A percentile compares a stretch with the other conserved stretches of the same genome.
Evolutionary conservation across 2,329 filamentous ascomycete species (phyloP).

Genomic region (Diaporthe humulicola): DNA sequence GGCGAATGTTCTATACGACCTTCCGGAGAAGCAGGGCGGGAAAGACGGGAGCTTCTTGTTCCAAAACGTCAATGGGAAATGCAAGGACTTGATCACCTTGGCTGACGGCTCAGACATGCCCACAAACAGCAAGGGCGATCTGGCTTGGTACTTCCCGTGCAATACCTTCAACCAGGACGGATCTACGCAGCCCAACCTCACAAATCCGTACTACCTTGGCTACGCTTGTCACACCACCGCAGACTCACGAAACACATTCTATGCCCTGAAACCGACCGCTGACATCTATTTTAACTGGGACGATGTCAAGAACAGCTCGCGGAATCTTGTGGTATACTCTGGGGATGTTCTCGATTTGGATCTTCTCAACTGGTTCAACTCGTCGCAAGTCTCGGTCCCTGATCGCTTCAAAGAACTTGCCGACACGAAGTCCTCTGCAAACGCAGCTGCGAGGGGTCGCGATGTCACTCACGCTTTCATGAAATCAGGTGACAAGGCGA

Average conservation of each 20-base stretch:
- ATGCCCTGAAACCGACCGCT: slow-evolving; percentile 76
- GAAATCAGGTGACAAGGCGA: slow-evolving; percentile 80
- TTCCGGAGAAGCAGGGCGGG: slow-evolving; percentile 86
- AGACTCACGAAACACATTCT: slow-evolving; percentile 79
- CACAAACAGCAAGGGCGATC: slow-evolving; percentile 76
- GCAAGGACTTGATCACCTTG: slow-evolving; percentile 88
- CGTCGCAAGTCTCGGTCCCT: slow-evolving; percentile 81
- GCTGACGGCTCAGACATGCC: slow-evolving; percentile 82
- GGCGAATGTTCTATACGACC: slow-evolving; percentile 88
- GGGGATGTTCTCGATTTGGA: slow-evolving; percentile 93
- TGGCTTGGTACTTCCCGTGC: slow-evolving; percentile 99
- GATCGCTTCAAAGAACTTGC: slow-evolving; percentile 84
- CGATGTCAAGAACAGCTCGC: slow-evolving; percentile 87
- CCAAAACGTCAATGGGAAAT: slow-evolving; percentile 97
- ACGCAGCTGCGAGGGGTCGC: slow-evolving; percentile 79
- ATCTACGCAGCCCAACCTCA: slow-evolving; percentile 81
- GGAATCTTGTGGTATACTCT: slow-evolving; percentile 94
- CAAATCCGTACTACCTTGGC: slow-evolving; percentile 82
- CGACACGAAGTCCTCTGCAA: slow-evolving; percentile 71
- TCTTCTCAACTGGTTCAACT: slow-evolving; percentile 91
- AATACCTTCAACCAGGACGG: slow-evolving; percentile 93
- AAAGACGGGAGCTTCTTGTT: slow-evolving; percentile 97
- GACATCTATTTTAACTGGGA: slow-evolving; percentile 98
- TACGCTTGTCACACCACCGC: slow-evolving; percentile 89
- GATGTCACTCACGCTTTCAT: slow-evolving; percentile 94